Evolutionary conservation across 2,329 filamentous ascomycete species (phyloP).

Genomic region (Penicillium vulpinum): DNA sequence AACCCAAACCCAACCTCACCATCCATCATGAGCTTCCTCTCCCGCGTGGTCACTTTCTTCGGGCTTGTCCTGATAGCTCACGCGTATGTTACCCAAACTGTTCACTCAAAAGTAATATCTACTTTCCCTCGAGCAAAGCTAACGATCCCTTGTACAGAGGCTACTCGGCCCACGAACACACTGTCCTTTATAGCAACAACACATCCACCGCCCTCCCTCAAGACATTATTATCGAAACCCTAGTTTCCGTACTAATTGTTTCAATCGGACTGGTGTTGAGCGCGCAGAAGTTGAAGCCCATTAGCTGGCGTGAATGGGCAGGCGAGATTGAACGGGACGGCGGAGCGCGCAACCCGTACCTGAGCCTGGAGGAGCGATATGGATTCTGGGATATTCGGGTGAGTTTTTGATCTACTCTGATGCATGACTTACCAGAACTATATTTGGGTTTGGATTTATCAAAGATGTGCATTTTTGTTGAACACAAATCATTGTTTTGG

Average conservation of each 20-base stretch:
- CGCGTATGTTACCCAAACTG: constrained; percentile 63
- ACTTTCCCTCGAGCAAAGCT: background rate
- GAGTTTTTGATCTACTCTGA: constrained; percentile 31
- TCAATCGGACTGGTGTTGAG: constrained; percentile 78
- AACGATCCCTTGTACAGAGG: constrained; percentile 58
- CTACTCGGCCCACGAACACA: constrained; percentile 95
- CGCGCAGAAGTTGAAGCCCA: constrained; percentile 76
- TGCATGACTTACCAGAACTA: background rate
- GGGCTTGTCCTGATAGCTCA: constrained; percentile 80
- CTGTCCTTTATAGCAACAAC: constrained; percentile 64
- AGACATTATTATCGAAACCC: constrained; percentile 85
- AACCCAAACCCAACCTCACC: constrained; percentile 3
- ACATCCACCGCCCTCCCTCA: constrained; percentile 64
- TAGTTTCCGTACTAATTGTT: constrained; percentile 77
- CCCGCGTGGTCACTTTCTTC: constrained; percentile 68
- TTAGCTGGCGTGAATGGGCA: constrained; percentile 79
- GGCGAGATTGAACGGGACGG: constrained; percentile 68
- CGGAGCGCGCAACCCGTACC: constrained; percentile 76
- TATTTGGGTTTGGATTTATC: background rate
- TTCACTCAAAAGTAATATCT: background rate
- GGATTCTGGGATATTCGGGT: constrained; percentile 87
- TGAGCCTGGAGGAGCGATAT: constrained; percentile 72
- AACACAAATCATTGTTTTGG: background rate
- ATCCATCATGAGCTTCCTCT: constrained; percentile 66
- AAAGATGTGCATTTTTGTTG: background rate